Evolutionary conservation across 2,329 filamentous ascomycete species (phyloP).

Genomic region (Parastagonospora nodorum): DNA sequence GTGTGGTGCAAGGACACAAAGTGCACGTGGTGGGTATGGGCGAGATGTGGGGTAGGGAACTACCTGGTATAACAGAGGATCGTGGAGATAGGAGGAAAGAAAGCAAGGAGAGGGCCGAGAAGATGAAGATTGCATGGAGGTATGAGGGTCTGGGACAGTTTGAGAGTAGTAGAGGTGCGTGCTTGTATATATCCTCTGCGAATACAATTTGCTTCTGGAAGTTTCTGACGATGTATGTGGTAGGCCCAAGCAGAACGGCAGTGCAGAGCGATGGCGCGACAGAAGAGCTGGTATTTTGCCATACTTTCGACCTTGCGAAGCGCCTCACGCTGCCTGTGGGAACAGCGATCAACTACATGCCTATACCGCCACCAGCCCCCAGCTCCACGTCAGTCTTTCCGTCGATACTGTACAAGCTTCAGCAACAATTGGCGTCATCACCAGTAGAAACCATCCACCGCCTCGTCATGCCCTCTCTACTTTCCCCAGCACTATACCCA

Average conservation of each 20-base stretch:
- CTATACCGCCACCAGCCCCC: slow-evolving; percentile 65
- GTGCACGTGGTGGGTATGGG: slow-evolving; percentile 83
- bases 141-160: slow-evolving; percentile 84
- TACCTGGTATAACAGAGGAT: slow-evolving; percentile 71
- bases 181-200: slow-evolving; percentile 21
- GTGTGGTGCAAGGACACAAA: slow-evolving; percentile 85
- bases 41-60: slow-evolving; percentile 79
- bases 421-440: slow-evolving; percentile 57
- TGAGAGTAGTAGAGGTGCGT: slow-evolving; percentile 68
- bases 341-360: slow-evolving; percentile 51
- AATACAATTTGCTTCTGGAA: slow-evolving; percentile 16
- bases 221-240: slow-evolving; percentile 20
- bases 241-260: slow-evolving; percentile 24
- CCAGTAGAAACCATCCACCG: slow-evolving; percentile 72
- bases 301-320: slow-evolving; percentile 60
- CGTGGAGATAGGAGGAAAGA: slow-evolving; percentile 38
- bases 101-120: slow-evolving; percentile 52
- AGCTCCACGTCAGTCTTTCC: slow-evolving; percentile 61
- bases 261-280: slow-evolving; percentile 55
- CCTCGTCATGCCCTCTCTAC: slow-evolving; percentile 79
- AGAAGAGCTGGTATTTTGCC: slow-evolving; percentile 52
- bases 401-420: slow-evolving; percentile 66
- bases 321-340: slow-evolving; percentile 50
- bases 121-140: slow-evolving; percentile 99
- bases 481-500: slow-evolving; percentile 85